These are phyloP conservation scores for Silene latifolia DNA, from an alignment of 148 eudicot genomes.

Conservation along the genomic window DNA sequence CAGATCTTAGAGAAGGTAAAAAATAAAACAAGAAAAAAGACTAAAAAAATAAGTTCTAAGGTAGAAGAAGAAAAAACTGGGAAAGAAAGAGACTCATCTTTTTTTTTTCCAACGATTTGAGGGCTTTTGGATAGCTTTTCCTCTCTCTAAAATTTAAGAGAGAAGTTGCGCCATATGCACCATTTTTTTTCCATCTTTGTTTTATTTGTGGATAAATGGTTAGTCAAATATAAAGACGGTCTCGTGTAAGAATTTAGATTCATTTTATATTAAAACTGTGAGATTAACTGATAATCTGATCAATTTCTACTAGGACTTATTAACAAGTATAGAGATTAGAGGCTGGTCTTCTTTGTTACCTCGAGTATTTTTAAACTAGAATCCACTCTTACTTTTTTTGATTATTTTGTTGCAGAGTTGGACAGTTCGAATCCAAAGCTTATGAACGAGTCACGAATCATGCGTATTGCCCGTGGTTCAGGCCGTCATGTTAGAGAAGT, in stretches of 20 bases:
- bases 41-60: no score
- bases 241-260: neutral
- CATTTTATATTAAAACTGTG: neutral
- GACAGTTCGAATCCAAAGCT: slow-evolving; percentile 87
- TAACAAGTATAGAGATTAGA: neutral
- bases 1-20: no score
- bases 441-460: slow-evolving; percentile 75
- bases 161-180: no score
- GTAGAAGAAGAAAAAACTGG: no score
- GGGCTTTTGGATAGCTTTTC: no score
- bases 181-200: no score
- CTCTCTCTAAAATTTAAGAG: no score
- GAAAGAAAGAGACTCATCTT: no score
- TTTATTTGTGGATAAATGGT: neutral
- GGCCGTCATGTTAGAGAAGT: slow-evolving; percentile 75
- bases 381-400: neutral
- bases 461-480: slow-evolving; percentile 91
- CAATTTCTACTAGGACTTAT: neutral
- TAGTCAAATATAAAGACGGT: neutral
- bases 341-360: neutral
- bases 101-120: no score
- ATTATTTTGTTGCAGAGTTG: slow-evolving; percentile 52
- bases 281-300: neutral
- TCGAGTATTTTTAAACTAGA: neutral
- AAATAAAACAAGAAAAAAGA: no score